Conservation (phyloP, 257 asterid genomes). For the Nicotiana sylvestris region DNA sequence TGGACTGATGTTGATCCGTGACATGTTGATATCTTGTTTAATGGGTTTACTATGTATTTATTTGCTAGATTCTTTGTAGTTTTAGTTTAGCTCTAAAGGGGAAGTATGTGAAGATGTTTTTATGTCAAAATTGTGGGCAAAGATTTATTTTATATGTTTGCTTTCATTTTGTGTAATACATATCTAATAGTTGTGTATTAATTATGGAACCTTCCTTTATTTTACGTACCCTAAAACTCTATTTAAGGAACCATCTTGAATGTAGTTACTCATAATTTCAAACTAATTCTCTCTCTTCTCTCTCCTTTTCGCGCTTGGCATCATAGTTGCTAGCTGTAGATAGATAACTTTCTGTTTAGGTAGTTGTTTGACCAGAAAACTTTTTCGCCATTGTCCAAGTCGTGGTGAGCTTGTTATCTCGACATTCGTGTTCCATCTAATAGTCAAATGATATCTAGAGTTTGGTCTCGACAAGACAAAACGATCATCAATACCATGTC, state of each 20-base stretch:
- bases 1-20: not conserved
- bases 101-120: not conserved
- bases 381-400: not conserved
- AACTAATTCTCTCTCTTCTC: not conserved
- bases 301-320: not conserved
- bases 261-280: not conserved
- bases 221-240: not conserved
- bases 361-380: not conserved
- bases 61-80: slow-evolving; percentile 1
- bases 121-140: not conserved
- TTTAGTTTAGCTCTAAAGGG: not conserved
- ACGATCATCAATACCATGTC: not conserved
- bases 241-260: slow-evolving; percentile 2
- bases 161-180: not conserved
- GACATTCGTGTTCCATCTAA: not conserved
- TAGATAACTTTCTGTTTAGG: not conserved
- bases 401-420: not conserved
- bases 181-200: not conserved
- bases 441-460: not conserved
- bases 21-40: not conserved
- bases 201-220: not conserved
- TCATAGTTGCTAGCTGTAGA: not conserved
- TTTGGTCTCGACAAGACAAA: not conserved
- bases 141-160: not conserved
- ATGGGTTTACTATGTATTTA: not conserved